A percentile compares a stretch with the other conserved stretches of the same genome.
phyloP scores from a whole-genome alignment of 345 rosid genomes.

The Gossypium ekmanianum region DNA sequence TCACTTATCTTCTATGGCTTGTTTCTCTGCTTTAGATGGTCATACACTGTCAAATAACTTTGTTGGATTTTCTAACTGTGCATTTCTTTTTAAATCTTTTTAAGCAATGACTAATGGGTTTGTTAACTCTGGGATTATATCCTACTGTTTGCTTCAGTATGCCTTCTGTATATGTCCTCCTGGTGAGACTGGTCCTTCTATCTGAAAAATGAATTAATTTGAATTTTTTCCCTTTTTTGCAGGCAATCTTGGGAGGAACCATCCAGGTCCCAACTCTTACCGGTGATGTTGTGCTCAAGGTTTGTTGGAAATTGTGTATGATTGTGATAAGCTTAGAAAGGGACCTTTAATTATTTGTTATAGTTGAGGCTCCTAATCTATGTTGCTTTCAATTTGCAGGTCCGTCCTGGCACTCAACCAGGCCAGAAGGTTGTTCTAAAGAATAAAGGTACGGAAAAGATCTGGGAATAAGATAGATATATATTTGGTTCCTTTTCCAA shows the following conservation, averaged over 20 bases:
- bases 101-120: background rate
- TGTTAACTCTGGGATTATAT: background rate
- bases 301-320: conserved; percentile 22
- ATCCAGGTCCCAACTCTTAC: conserved; percentile 95
- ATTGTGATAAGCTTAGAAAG: background rate
- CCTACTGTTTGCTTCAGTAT: background rate
- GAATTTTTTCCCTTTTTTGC: conserved; percentile 22
- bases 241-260: conserved; percentile 99
- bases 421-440: conserved; percentile 97
- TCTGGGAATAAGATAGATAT: background rate
- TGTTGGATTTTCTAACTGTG: background rate
- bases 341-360: conserved; percentile 5
- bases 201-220: background rate
- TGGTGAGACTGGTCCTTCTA: background rate
- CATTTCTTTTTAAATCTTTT: background rate
- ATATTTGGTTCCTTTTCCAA: background rate
- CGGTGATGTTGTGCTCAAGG: conserved; percentile 99
- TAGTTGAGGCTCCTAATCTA: background rate
- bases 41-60: background rate
- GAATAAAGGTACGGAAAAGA: conserved; percentile 58
- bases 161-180: background rate
- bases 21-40: background rate
- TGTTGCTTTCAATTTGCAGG: conserved; percentile 38
- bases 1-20: background rate
- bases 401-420: conserved; percentile 94